Evolutionary conservation across 2,329 filamentous ascomycete species (phyloP).

Genomic region (Colletotrichum somersetense): DNA sequence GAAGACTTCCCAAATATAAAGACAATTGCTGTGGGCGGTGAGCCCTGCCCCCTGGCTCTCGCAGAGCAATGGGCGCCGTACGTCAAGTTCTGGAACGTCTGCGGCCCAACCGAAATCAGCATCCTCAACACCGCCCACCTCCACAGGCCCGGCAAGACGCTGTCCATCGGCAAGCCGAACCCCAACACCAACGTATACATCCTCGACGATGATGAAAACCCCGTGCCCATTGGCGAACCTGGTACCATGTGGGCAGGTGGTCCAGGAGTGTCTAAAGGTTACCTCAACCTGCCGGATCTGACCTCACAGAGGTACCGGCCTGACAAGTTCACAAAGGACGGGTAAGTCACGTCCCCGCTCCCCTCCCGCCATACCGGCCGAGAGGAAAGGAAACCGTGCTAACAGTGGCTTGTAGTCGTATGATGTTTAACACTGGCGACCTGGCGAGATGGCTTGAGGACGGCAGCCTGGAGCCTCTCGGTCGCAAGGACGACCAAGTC

Average conservation of each 20-base stretch:
- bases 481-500: constrained; percentile 71
- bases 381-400: background rate
- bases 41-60: constrained; percentile 49
- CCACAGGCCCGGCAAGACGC: constrained; percentile 51
- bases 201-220: constrained; percentile 58
- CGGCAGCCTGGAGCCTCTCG: constrained; percentile 67
- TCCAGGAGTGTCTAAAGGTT: constrained; percentile 66
- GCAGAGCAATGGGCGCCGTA: constrained; percentile 67
- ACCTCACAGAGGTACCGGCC: constrained; percentile 62
- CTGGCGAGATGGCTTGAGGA: constrained; percentile 66
- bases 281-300: constrained; percentile 65
- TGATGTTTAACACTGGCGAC: constrained; percentile 73
- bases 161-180: constrained; percentile 68
- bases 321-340: constrained; percentile 65
- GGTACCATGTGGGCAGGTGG: constrained; percentile 71
- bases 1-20: constrained; percentile 42
- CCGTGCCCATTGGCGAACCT: constrained; percentile 60
- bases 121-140: constrained; percentile 64
- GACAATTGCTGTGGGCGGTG: constrained; percentile 42
- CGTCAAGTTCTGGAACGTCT: constrained; percentile 67
- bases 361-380: background rate
- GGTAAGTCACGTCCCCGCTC: constrained; percentile 52
- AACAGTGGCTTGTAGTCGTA: constrained; percentile 48
- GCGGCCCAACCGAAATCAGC: constrained; percentile 71
- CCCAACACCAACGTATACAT: constrained; percentile 70